phyloP scores from a whole-genome alignment of 2,329 filamentous ascomycete genomes.

The Alternaria sp. region DNA sequence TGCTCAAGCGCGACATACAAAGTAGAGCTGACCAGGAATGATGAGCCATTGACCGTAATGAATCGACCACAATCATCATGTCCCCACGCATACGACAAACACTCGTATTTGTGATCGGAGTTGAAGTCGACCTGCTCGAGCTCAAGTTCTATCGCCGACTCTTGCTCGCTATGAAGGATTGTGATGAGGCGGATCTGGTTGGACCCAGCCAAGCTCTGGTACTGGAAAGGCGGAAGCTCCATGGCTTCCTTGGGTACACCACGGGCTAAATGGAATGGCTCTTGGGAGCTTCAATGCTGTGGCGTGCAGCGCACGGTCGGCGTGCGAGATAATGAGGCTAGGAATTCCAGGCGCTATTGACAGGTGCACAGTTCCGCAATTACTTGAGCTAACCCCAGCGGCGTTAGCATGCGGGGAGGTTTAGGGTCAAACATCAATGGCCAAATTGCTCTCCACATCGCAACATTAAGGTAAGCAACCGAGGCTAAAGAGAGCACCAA shows the following conservation, averaged over 20 bases:
- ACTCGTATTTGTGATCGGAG: not conserved
- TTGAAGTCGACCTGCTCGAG: not conserved
- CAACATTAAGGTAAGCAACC: conserved; percentile 2
- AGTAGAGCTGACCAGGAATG: not conserved
- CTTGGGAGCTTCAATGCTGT: not conserved
- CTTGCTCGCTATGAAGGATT: not conserved
- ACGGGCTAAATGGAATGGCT: not conserved
- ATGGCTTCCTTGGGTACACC: not conserved
- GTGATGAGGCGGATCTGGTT: not conserved
- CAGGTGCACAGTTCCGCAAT: not conserved
- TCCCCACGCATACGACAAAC: not conserved
- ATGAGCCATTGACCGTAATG: not conserved
- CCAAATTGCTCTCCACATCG: conserved; percentile 8
- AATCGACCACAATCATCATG: fast-evolving
- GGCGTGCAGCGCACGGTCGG: not conserved
- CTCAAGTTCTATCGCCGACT: not conserved
- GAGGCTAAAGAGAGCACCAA: conserved; percentile 1
- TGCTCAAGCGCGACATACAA: not conserved
- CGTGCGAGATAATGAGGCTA: not conserved
- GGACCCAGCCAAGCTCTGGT: not conserved
- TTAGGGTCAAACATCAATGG: conserved; percentile 1
- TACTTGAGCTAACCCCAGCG: not conserved
- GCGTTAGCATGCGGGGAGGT: conserved; percentile 1
- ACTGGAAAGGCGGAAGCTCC: not conserved
- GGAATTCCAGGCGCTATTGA: not conserved